Percentiles rank a stretch among this genome's conserved stretches.
These are phyloP conservation scores for Henningerozyma blattae DNA, from an alignment of 805 yeast species.

Conservation along the genomic window DNA sequence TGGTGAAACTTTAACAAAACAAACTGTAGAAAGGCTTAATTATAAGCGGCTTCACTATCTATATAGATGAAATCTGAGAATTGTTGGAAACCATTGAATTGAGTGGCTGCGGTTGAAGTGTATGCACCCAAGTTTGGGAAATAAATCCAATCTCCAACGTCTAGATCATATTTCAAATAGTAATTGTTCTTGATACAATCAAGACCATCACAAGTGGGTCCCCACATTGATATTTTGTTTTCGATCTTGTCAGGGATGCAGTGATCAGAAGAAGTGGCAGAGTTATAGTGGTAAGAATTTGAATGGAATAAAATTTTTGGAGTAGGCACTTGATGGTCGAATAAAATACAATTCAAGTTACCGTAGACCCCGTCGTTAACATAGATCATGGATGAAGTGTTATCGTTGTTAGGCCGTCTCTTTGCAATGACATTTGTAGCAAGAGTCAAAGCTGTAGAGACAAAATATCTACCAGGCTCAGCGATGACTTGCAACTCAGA, in stretches of 20 bases:
- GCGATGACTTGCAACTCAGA: slow-evolving; percentile 46
- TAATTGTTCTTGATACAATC: slow-evolving; percentile 60
- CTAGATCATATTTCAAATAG: slow-evolving; percentile 44
- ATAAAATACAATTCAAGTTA: slow-evolving; percentile 84
- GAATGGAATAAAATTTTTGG: slow-evolving; percentile 54
- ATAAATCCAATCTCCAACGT: slow-evolving; percentile 87
- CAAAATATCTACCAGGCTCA: slow-evolving; percentile 90
- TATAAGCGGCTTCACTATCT: slow-evolving; percentile 19
- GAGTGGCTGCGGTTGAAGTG: slow-evolving; percentile 84
- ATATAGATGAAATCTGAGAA: slow-evolving; percentile 52
- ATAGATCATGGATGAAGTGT: slow-evolving; percentile 56
- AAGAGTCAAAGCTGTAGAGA: slow-evolving; percentile 73
- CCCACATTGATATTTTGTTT: slow-evolving; percentile 69
- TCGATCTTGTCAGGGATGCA: slow-evolving; percentile 1
- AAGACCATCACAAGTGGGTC: slow-evolving; percentile 96
- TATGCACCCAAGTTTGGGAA: slow-evolving; percentile 83
- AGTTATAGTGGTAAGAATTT: slow-evolving; percentile 33
- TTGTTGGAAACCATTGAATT: slow-evolving; percentile 78
- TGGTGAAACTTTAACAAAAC: too few species aligned
- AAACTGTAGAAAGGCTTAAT: too few species aligned
- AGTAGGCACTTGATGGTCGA: slow-evolving; percentile 76
- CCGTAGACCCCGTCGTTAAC: slow-evolving; percentile 94
- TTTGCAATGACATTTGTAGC: slow-evolving; percentile 82
- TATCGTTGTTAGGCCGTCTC: slow-evolving; percentile 35
- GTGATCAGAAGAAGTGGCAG: slow-evolving; percentile 18